Conservation (phyloP, 352 stramenopile genomes). For the Phytophthora sp. region DNA sequence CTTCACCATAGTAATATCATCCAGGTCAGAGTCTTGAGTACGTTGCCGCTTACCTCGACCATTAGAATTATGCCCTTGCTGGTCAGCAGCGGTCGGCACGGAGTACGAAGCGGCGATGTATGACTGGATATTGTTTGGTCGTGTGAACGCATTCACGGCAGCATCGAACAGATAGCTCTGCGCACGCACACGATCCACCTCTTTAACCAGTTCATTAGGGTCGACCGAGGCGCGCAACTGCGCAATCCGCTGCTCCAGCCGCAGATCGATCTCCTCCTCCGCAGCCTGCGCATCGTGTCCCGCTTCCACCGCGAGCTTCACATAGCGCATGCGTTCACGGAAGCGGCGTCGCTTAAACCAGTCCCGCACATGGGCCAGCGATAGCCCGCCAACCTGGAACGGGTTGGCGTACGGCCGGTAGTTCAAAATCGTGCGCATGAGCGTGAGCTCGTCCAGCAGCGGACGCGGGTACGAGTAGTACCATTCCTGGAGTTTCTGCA, state of each 20-base stretch:
- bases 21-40: constrained; percentile 68
- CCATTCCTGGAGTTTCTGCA: constrained; percentile 86
- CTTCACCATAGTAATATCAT: constrained; percentile 74
- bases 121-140: constrained; percentile 57
- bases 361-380: constrained; percentile 76
- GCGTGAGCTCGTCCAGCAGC: constrained; percentile 77
- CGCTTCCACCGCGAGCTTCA: constrained; percentile 75
- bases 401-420: constrained; percentile 80
- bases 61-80: constrained; percentile 14
- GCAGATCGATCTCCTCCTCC: constrained; percentile 79
- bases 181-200: constrained; percentile 72
- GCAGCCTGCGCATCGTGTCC: constrained; percentile 61
- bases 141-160: constrained; percentile 68
- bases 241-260: constrained; percentile 82
- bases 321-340: constrained; percentile 78
- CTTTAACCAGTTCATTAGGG: constrained; percentile 82
- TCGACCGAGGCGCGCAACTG: constrained; percentile 69
- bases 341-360: constrained; percentile 88
- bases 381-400: constrained; percentile 63
- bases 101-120: constrained; percentile 64
- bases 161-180: constrained; percentile 73
- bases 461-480: constrained; percentile 84
- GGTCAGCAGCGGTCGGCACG: constrained; percentile 53
- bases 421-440: constrained; percentile 87
- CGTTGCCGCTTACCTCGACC: constrained; percentile 59